These are phyloP conservation scores for Chaetomiaceae sp. DNA, from an alignment of 2,329 filamentous ascomycete genomes.

Conservation along the genomic window DNA sequence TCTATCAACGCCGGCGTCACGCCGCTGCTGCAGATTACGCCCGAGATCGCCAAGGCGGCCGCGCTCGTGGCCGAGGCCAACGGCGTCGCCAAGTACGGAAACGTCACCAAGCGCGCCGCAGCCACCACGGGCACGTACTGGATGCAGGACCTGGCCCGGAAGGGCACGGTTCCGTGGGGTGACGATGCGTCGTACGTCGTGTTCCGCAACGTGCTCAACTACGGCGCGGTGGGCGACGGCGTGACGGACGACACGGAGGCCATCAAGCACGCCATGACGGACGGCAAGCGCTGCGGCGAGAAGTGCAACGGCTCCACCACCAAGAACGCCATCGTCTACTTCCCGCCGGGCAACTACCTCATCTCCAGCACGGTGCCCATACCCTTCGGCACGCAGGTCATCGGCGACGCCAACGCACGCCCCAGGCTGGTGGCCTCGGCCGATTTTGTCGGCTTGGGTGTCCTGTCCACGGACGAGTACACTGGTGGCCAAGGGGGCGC, in stretches of 20 bases:
- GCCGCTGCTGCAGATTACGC: background rate
- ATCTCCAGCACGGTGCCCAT: constrained; percentile 69
- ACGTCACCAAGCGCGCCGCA: background rate
- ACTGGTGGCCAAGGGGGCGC: background rate
- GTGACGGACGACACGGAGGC: constrained; percentile 73
- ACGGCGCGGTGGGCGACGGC: background rate
- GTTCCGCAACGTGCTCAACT: background rate
- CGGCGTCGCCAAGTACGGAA: background rate
- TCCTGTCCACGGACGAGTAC: constrained; percentile 6
- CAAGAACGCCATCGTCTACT: constrained; percentile 83
- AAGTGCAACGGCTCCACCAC: constrained; percentile 64
- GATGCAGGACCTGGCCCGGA: background rate
- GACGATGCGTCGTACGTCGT: background rate
- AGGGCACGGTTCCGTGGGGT: background rate
- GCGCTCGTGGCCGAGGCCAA: background rate
- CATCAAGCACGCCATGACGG: constrained; percentile 77
- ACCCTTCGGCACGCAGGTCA: constrained; percentile 83
- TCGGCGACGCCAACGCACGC: constrained; percentile 78
- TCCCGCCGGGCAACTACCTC: constrained; percentile 81
- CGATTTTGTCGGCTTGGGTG: background rate
- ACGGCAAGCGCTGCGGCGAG: constrained; percentile 71
- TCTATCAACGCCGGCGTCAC: background rate
- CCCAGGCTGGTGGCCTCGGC: background rate
- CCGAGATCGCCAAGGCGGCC: background rate
- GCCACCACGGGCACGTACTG: background rate